phyloP scores from a whole-genome alignment of 2,329 filamentous ascomycete genomes.

The Periconia macrospinosa region DNA sequence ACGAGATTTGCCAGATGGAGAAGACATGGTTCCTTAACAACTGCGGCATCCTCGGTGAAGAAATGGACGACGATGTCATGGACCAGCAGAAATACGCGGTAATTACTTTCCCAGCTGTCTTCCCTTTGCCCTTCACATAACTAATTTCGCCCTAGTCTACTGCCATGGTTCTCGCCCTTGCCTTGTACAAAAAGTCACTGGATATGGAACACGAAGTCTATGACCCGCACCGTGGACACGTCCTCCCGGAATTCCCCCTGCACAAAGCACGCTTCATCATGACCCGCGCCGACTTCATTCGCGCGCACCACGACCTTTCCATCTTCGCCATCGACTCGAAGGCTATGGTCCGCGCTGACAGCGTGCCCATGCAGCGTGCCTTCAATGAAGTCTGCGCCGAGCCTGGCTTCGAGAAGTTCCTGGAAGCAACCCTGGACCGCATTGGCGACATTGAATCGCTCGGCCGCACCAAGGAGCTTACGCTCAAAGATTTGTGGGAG shows the following conservation, averaged over 20 bases:
- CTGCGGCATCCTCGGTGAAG: conserved; percentile 73
- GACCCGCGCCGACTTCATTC: conserved; percentile 94
- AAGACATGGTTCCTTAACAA: conserved; percentile 78
- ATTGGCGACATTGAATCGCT: conserved; percentile 93
- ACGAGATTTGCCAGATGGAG: conserved; percentile 70
- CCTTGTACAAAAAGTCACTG: conserved; percentile 81
- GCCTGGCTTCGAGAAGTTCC: conserved; percentile 77
- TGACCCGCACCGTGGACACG: conserved; percentile 67
- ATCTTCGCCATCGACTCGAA: conserved; percentile 90
- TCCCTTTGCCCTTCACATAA: neutral
- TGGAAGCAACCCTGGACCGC: conserved; percentile 79
- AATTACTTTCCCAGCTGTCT: conserved; percentile 33
- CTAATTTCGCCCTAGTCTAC: conserved; percentile 62
- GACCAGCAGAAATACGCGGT: conserved; percentile 95
- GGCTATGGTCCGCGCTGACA: conserved; percentile 87
- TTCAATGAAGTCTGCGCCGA: conserved; percentile 80
- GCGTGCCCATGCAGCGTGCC: conserved; percentile 92
- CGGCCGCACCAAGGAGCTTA: conserved; percentile 89
- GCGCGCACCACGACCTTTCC: conserved; percentile 88
- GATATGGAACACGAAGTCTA: conserved; percentile 58
- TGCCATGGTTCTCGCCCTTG: conserved; percentile 89
- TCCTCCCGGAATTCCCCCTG: conserved; percentile 70
- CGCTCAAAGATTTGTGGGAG: conserved; percentile 90
- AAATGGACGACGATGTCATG: conserved; percentile 97
- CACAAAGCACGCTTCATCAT: conserved; percentile 68